Conservation (phyloP, 352 stramenopile species). For the Phytophthora crassamura region DNA sequence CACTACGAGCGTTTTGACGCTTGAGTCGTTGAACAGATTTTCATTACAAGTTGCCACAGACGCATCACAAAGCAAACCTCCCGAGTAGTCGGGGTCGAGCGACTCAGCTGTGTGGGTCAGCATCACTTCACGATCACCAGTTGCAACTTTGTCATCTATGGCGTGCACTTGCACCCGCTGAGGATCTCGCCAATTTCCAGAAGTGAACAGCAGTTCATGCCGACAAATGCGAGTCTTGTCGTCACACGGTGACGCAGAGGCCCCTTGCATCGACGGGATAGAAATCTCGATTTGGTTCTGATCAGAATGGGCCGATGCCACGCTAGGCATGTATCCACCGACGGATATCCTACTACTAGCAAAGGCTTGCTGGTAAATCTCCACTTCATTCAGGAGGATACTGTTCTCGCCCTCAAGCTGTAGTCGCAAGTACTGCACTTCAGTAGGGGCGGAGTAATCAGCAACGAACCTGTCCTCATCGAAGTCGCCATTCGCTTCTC, state of each 20-base stretch:
- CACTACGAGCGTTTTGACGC: conserved; percentile 56
- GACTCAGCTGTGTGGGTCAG: conserved; percentile 57
- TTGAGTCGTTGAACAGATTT: conserved; percentile 54
- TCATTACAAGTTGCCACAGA: conserved; percentile 29
- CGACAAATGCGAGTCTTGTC: conserved; percentile 51
- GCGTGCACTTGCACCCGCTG: conserved; percentile 49
- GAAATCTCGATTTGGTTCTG: conserved; percentile 60
- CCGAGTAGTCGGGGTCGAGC: conserved; percentile 51
- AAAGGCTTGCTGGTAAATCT: conserved; percentile 71
- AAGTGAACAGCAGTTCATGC: conserved; percentile 65
- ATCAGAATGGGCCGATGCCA: conserved; percentile 29
- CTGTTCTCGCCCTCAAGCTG: conserved; percentile 69
- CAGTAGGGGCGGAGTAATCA: conserved; percentile 41
- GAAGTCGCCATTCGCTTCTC: conserved; percentile 43
- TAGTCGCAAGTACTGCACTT: conserved; percentile 54
- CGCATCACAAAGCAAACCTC: conserved; percentile 37
- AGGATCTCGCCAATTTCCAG: conserved; percentile 50
- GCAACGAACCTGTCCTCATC: conserved; percentile 45
- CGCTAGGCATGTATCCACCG: conserved; percentile 62
- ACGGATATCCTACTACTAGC: conserved; percentile 53
- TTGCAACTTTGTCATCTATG: conserved; percentile 61
- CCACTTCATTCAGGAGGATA: conserved; percentile 64
- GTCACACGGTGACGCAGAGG: conserved; percentile 42
- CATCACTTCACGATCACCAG: conserved; percentile 54
- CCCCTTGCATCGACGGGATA: conserved; percentile 26